phyloP scores from a whole-genome alignment of 225 moss, liverwort and hornwort species.

The Marchantia polymorpha region DNA sequence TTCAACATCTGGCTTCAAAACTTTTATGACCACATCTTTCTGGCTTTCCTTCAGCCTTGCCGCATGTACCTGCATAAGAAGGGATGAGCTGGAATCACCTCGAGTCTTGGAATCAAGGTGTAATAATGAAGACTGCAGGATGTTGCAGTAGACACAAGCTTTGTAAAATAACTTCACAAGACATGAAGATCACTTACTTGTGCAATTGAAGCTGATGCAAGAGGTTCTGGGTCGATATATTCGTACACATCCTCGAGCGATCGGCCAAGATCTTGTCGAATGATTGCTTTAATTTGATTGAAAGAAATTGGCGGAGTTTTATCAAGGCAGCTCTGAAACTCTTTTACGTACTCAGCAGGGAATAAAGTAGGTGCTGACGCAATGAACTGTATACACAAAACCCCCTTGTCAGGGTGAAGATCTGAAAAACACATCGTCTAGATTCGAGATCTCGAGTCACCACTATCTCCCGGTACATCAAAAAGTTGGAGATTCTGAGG shows the following conservation, averaged over 20 bases:
- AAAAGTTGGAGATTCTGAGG: neutral
- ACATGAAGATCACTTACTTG: constrained; percentile 48
- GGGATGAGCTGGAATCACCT: neutral
- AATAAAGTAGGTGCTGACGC: constrained; percentile 92
- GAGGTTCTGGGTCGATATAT: constrained; percentile 75
- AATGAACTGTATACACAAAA: constrained; percentile 56
- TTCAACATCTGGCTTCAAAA: constrained; percentile 91
- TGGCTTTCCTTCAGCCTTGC: constrained; percentile 84
- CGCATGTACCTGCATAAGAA: constrained; percentile 74
- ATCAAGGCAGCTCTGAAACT: constrained; percentile 95
- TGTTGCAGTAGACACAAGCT: neutral
- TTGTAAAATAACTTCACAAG: neutral
- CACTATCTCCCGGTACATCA: neutral
- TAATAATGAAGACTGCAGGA: neutral
- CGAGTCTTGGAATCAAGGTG: neutral
- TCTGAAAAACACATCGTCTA: neutral
- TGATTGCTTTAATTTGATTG: constrained; percentile 66
- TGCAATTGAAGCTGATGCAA: constrained; percentile 92
- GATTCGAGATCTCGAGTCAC: neutral
- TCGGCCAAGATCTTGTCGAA: constrained; percentile 74
- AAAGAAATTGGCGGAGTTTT: constrained; percentile 77
- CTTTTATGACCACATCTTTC: constrained; percentile 92
- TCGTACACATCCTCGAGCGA: constrained; percentile 91
- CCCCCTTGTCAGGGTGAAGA: neutral
- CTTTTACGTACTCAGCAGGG: constrained; percentile 91